phyloP scores from a whole-genome alignment of 139 green algal species.

The Closterium sp. region DNA sequence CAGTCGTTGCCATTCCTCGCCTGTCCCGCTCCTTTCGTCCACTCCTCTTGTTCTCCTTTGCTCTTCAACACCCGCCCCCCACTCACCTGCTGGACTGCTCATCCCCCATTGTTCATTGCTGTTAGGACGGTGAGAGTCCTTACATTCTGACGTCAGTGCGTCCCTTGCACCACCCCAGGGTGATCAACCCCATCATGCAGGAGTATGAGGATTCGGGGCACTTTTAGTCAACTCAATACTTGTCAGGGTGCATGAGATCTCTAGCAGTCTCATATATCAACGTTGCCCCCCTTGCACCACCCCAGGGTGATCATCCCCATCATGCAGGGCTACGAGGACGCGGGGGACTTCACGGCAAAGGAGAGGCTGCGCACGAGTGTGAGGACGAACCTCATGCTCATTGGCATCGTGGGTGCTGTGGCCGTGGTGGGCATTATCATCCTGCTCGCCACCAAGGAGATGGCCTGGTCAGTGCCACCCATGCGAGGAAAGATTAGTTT shows the following conservation, averaged over 20 bases:
- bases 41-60: neutral
- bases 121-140: too few relatives aligned
- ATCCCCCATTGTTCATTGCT: neutral
- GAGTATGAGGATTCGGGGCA: slow-evolving; percentile 84
- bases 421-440: slow-evolving; percentile 59
- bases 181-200: slow-evolving; percentile 82
- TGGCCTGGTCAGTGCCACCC: neutral
- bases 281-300: neutral
- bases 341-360: slow-evolving; percentile 79
- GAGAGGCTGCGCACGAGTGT: slow-evolving; percentile 61
- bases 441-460: slow-evolving; percentile 53
- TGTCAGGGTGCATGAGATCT: too few relatives aligned
- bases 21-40: too few relatives aligned
- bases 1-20: too few relatives aligned
- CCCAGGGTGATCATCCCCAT: slow-evolving; percentile 83
- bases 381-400: slow-evolving; percentile 74
- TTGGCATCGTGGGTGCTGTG: slow-evolving; percentile 66
- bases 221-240: slow-evolving; percentile 67
- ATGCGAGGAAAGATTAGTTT: neutral
- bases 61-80: neutral
- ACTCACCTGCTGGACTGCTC: neutral
- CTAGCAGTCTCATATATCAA: neutral
- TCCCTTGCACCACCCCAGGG: slow-evolving; percentile 56
- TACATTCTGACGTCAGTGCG: too few relatives aligned
- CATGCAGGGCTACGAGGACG: slow-evolving; percentile 79